phyloP scores from a whole-genome alignment of 805 yeast species.

The Lipomyces japonicus region DNA sequence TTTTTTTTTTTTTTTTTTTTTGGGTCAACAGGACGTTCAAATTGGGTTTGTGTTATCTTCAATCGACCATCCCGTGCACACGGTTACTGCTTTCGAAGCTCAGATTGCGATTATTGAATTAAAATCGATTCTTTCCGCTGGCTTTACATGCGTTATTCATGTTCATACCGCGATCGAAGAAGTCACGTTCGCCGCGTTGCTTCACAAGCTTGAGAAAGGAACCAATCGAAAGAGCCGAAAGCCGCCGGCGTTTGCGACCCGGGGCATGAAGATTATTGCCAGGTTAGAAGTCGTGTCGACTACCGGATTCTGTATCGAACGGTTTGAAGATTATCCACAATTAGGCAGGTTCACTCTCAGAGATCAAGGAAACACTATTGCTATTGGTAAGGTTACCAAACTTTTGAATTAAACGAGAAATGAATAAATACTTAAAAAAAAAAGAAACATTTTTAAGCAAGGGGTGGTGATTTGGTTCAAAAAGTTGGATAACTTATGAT shows the following conservation, averaged over 20 bases:
- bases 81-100: conserved; percentile 88
- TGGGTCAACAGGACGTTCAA: too few relatives aligned
- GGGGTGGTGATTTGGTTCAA: too few relatives aligned
- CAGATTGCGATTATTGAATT: conserved; percentile 96
- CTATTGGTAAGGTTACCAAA: conserved; percentile 96
- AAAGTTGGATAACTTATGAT: too few relatives aligned
- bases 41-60: conserved; percentile 91
- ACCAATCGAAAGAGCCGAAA: conserved; percentile 94
- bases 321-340: conserved; percentile 88
- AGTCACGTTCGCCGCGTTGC: conserved; percentile 71
- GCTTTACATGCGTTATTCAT: conserved; percentile 98
- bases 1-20: too few relatives aligned
- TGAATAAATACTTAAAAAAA: not conserved
- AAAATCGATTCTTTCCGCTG: conserved; percentile 89
- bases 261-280: conserved; percentile 98
- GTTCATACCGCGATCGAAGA: conserved; percentile 98
- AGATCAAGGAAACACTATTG: conserved; percentile 97
- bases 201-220: conserved; percentile 93
- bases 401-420: conserved; percentile 44
- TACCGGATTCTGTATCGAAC: conserved; percentile 90
- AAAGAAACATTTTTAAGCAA: not conserved
- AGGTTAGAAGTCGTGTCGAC: conserved; percentile 62
- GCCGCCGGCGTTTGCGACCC: conserved; percentile 97
- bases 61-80: conserved; percentile 79
- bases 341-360: conserved; percentile 97